These are phyloP conservation scores for Hypomontagnella submonticulosa DNA, from an alignment of 495 filamentous ascomycete species.

Conservation along the genomic window DNA sequence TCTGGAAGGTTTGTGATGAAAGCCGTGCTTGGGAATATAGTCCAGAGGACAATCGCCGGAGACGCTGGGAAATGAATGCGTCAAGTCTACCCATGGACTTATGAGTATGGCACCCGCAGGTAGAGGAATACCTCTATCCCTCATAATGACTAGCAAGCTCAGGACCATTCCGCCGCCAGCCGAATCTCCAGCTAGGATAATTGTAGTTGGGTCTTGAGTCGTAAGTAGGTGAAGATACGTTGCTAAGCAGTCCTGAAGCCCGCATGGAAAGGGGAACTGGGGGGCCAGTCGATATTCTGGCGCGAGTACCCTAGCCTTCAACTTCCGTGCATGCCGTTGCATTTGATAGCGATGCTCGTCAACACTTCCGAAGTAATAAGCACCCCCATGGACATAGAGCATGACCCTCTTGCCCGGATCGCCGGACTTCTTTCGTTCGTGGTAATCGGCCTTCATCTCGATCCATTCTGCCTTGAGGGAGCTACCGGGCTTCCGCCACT, in stretches of 20 bases:
- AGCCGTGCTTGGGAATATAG: constrained; percentile 88
- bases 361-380: constrained; percentile 82
- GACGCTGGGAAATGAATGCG: constrained; percentile 93
- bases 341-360: constrained; percentile 97
- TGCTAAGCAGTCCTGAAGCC: constrained; percentile 86
- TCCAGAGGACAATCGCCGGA: constrained; percentile 76
- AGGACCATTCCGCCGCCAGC: constrained; percentile 90
- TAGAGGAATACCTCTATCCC: constrained; percentile 81
- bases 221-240: constrained; percentile 85
- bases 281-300: constrained; percentile 89
- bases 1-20: constrained; percentile 81
- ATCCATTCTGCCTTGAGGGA: constrained; percentile 89
- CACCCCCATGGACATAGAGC: constrained; percentile 89
- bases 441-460: constrained; percentile 88
- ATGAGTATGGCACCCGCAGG: constrained; percentile 92
- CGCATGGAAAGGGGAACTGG: constrained; percentile 95
- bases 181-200: constrained; percentile 87
- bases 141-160: constrained; percentile 79
- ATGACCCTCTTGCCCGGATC: constrained; percentile 78
- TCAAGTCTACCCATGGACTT: constrained; percentile 93
- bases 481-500: constrained; percentile 76
- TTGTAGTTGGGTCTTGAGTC: constrained; percentile 77
- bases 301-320: constrained; percentile 88
- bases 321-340: constrained; percentile 92
- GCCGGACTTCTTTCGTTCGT: constrained; percentile 69